These are phyloP conservation scores for Penicillium turbatum DNA, from an alignment of 495 filamentous ascomycete genomes.

Conservation along the genomic window DNA sequence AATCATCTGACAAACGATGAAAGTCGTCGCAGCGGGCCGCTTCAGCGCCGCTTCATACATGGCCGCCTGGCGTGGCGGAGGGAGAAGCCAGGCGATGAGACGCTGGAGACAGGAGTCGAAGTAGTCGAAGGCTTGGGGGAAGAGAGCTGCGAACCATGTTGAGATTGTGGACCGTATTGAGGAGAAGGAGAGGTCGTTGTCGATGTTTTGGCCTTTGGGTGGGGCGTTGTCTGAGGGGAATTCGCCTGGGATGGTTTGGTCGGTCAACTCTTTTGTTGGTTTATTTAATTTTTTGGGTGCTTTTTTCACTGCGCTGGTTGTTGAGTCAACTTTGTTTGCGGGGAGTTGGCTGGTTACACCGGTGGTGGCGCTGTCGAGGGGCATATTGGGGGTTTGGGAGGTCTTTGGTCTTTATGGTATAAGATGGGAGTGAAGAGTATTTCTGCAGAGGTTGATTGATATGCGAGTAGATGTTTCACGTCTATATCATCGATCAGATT, in stretches of 20 bases:
- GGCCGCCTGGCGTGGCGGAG: conserved; percentile 25
- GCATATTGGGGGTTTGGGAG: conserved; percentile 16
- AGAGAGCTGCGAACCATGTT: conserved; percentile 15
- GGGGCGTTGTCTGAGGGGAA: conserved; percentile 30
- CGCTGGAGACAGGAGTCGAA: conserved; percentile 28
- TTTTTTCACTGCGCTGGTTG: conserved; percentile 17
- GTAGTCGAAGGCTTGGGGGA: conserved; percentile 27
- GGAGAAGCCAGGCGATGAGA: conserved; percentile 27
- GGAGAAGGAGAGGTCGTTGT: conserved; percentile 20
- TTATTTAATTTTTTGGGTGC: conserved; percentile 16
- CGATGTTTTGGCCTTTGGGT: conserved; percentile 12
- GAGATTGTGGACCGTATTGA: conserved; percentile 13
- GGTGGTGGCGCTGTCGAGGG: conserved; percentile 27
- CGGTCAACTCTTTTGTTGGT: conserved; percentile 21
- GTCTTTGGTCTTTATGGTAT: neutral
- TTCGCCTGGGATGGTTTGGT: conserved; percentile 27
- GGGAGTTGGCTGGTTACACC: conserved; percentile 22
- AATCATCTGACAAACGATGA: conserved; percentile 35
- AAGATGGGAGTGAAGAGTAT: neutral
- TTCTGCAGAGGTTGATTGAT: too few species aligned
- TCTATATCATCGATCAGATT: neutral
- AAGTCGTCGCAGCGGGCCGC: conserved; percentile 32
- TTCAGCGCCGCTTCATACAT: conserved; percentile 31
- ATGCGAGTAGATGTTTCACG: neutral
- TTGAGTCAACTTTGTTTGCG: conserved; percentile 12